phyloP scores from a whole-genome alignment of 345 rosid genomes.

The Ceriops decandra region DNA sequence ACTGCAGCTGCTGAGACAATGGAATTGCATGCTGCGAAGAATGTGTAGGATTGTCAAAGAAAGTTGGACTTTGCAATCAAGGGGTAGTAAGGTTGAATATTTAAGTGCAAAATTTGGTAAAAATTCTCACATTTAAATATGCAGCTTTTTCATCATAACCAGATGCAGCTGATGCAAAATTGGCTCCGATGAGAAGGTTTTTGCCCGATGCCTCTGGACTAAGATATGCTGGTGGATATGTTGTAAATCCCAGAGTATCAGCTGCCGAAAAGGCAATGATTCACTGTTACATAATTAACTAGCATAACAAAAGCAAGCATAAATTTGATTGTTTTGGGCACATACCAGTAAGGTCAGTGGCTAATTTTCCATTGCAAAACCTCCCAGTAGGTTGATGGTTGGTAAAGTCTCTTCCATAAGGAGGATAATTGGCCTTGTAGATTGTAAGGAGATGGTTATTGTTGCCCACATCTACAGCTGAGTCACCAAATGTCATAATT shows the following conservation, averaged over 20 bases:
- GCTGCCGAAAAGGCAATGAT: constrained; percentile 40
- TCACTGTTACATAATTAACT: neutral
- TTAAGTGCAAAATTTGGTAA: neutral
- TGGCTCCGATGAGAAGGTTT: constrained; percentile 85
- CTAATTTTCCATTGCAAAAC: constrained; percentile 91
- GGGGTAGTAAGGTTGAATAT: neutral
- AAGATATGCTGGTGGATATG: constrained; percentile 74
- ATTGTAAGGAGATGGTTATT: constrained; percentile 76
- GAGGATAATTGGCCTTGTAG: constrained; percentile 86
- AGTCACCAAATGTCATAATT: constrained; percentile 77
- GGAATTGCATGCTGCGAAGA: constrained; percentile 73
- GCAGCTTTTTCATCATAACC: constrained; percentile 85
- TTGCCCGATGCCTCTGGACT: constrained; percentile 86
- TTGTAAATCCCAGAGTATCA: constrained; percentile 78
- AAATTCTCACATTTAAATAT: constrained; percentile 37
- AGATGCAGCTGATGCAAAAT: constrained; percentile 94
- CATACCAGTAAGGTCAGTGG: constrained; percentile 81
- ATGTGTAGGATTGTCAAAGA: neutral
- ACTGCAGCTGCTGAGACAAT: constrained; percentile 63
- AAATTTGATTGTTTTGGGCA: neutral
- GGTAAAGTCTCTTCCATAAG: constrained; percentile 82
- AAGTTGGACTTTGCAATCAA: neutral
- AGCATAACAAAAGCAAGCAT: too few species aligned
- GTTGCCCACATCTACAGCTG: constrained; percentile 92
- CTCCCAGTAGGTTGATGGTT: constrained; percentile 75